Percentiles rank a stretch among this genome's conserved stretches.
Evolutionary conservation across 106 monocot genomes (phyloP).

Genomic region (Agapanthus africanus): DNA sequence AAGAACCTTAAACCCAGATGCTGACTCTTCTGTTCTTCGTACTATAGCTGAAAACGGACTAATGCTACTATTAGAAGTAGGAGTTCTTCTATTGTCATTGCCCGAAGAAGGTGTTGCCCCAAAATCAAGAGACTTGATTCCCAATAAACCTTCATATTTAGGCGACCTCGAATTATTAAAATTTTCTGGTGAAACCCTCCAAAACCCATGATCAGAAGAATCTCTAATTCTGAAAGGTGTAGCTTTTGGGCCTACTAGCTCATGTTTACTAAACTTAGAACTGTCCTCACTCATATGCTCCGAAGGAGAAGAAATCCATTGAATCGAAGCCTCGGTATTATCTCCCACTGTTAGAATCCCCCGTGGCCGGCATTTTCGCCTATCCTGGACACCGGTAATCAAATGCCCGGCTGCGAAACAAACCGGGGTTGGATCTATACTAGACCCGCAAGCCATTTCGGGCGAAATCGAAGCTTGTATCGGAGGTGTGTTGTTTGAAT

Average conservation of each 20-base stretch:
- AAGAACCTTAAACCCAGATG: too few relatives aligned
- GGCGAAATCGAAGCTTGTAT: constrained; percentile 82
- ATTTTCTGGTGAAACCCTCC: constrained; percentile 26
- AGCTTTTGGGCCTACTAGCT: background rate
- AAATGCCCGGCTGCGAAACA: constrained; percentile 89
- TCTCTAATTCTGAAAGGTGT: constrained; percentile 6
- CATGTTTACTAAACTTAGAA: constrained; percentile 7
- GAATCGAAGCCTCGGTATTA: constrained; percentile 49
- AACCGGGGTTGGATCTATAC: constrained; percentile 38
- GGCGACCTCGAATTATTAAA: constrained; percentile 10
- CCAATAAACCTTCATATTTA: constrained; percentile 5
- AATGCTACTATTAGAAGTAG: constrained; percentile 42
- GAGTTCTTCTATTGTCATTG: constrained; percentile 35
- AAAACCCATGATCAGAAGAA: constrained; percentile 21
- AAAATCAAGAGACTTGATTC: constrained; percentile 5
- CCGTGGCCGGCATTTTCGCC: constrained; percentile 77
- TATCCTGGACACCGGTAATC: constrained; percentile 56
- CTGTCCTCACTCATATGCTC: constrained; percentile 1
- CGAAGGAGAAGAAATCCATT: constrained; percentile 58
- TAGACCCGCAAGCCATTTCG: constrained; percentile 38
- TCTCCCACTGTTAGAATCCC: constrained; percentile 62
- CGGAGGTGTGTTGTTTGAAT: constrained; percentile 60
- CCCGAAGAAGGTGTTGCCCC: constrained; percentile 36
- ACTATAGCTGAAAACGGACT: constrained; percentile 90
- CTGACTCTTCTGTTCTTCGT: constrained; percentile 30